A percentile compares a stretch with the other conserved stretches of the same genome.
phyloP scores from a whole-genome alignment of 768 basidiomycete genomes.

The Mrakia frigida region DNA sequence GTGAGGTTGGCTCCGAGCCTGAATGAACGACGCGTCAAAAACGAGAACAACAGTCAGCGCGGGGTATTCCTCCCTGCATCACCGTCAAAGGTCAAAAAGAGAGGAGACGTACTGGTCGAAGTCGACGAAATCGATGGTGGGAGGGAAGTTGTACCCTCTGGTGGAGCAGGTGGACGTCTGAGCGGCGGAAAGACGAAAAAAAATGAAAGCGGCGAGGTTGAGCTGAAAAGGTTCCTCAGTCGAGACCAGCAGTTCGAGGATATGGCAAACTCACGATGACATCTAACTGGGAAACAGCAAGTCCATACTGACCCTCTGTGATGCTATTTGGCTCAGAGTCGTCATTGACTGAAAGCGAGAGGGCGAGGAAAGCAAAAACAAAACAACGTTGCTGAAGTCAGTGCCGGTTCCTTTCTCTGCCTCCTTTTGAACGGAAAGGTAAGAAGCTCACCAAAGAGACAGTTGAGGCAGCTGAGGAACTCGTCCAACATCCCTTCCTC shows the following conservation, averaged over 20 bases:
- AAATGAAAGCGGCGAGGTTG: not conserved
- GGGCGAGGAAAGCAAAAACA: not conserved
- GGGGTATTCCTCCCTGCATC: too few species aligned
- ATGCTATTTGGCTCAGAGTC: not conserved
- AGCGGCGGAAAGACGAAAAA: too few species aligned
- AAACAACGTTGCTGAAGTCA: not conserved
- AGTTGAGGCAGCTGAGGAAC: not conserved
- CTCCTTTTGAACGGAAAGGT: not conserved
- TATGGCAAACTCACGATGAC: not conserved
- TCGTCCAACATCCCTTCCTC: not conserved
- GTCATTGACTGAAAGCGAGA: not conserved
- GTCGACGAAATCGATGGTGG: not conserved
- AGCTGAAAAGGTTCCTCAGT: not conserved
- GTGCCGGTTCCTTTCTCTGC: not conserved
- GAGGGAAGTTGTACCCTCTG: not conserved
- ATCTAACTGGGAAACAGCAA: not conserved
- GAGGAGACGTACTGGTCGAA: not conserved
- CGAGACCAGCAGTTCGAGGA: too few species aligned
- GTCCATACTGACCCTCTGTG: not conserved
- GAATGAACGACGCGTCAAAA: not conserved
- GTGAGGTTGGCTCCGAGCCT: too few species aligned
- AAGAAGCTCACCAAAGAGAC: not conserved
- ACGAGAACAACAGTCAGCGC: too few species aligned
- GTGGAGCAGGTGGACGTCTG: not conserved
- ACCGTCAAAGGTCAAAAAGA: not conserved